Conservation (phyloP, 2,329 filamentous ascomycete genomes). For the Clonostachys sp. region DNA sequence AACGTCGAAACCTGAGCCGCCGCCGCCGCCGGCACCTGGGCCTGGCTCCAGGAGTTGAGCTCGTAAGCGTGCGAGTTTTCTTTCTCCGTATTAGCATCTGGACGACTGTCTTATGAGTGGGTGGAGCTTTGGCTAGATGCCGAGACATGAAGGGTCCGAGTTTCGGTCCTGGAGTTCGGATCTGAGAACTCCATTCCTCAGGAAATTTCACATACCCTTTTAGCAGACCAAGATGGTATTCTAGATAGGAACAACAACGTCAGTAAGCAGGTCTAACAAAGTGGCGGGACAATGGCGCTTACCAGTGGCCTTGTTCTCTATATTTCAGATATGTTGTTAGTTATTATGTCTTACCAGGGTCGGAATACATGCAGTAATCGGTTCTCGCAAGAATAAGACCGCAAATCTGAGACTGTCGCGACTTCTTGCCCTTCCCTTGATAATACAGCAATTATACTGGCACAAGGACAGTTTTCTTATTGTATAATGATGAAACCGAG, state of each 20-base stretch:
- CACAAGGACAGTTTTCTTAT: background rate
- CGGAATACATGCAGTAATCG: too few relatives aligned
- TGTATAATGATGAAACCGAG: background rate
- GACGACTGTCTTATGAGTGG: background rate
- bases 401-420: too few relatives aligned
- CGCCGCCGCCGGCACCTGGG: conserved; percentile 71
- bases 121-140: background rate
- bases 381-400: too few relatives aligned
- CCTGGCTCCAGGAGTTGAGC: conserved; percentile 91
- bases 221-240: conserved; percentile 95
- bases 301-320: conserved; percentile 99
- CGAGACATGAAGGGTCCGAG: background rate
- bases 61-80: conserved; percentile 91
- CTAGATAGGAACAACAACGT: conserved; percentile 36
- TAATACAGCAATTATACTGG: too few relatives aligned
- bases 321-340: conserved; percentile 1
- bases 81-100: conserved; percentile 23
- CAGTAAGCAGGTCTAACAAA: too few relatives aligned
- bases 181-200: background rate
- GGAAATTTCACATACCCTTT: conserved; percentile 67
- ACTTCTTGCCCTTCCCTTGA: too few relatives aligned
- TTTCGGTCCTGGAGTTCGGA: too few relatives aligned
- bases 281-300: conserved; percentile 26
- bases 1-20: conserved; percentile 85
- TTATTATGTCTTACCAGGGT: too few relatives aligned